Evolutionary conservation across 345 rosid genomes (phyloP), one percentile per base, ranked within the genome.

Genomic region (Lumnitzera racemosa): DNA sequence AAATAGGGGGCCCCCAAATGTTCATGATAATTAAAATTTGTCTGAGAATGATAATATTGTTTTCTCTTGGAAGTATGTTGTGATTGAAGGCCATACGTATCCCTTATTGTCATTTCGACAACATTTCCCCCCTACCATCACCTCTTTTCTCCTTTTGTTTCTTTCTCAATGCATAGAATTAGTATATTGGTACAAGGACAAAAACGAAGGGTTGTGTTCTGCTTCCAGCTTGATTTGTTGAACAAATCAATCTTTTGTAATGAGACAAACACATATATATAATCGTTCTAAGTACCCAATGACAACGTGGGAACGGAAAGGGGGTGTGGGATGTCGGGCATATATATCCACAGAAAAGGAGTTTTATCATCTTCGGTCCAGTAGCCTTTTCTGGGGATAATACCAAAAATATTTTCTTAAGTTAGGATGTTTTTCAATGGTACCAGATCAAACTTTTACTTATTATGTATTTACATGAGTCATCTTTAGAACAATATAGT

Each of bases 321-420:
- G 59, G 48, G 49, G 25, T 57, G 60, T 57, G 60, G 46, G 41
- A 25, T 57, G 60, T 57, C 46, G 60, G 60, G 48, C 59, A 41
- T 27, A 47, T 46, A 46, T 12, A 43, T n/a, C 41, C 10, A 57
- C 20, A 20, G 20, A 20, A 20, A 20, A 20, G 20, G 20, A 20
- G 20, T 20, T 20, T 20, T 20, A 20, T 20, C 20, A 20, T 20
- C 20, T 20, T 20, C 20, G 20, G 20, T 20, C 20, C 20, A 20
- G 20, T 20, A 20, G 20, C 1, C 20, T 20, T 20, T 20, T 20
- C 20, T 20, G 20, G 20, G 20, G 20, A 20, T 20, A 20, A 20
- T 20, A 20, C 20, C 20, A 20, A 20, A 20, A 20, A 20, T 20
- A 20, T 20, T 20, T 20, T 20, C 20, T 20, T 0, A 20, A 20